Evolutionary conservation across 768 basidiomycete species (phyloP), one percentile per base, ranked within the genome.

Genomic region (Hypholoma sublateritium): DNA sequence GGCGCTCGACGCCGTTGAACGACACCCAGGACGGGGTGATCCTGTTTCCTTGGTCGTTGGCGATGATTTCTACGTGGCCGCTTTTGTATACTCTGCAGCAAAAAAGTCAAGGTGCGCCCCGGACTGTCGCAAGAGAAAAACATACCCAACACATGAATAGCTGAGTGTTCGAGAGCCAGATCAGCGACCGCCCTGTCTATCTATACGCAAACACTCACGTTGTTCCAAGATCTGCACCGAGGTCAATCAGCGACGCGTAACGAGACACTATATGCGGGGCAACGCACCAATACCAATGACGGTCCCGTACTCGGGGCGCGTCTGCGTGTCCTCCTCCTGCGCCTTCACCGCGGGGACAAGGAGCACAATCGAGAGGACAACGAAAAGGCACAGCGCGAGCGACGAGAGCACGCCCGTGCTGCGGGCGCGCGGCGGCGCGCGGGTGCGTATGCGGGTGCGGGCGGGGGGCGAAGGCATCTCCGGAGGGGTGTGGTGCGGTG

Each of bases 1-100:
- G 77, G 68, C 89, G 86, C 72, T 95, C 91, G 55, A 92, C 88
- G 64, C 91, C 93, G 61, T 89, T 89, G 78, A 96, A 96, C 53
- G 91, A 86, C 58, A 95, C 93, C 66, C 91, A 91, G 37, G 93
- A 95, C 4, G 93, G 94, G 12, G 93, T 97, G 56, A 93, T 95
- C 58, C 92, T 84, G 61, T 88, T 86, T 73, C 93, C 93, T 76
- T 95, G 91, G 48, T 92, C 80, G 77, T 95, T 94, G 73, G 93
- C 90, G 60, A 95, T 86, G 50, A 95, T 92, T 69, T 85, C 84
- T 45, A 85, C 78, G 59, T 77, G 79, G 63, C 83, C 83, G 63
- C 77, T 77, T 70, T 80, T 78, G 70, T 81, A 72, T 19, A 76
- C 72, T 22, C 72, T 73, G 42, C 28, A 32, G 59, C 80, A 79